Conservation (phyloP, 1,139 yeast species). For the Wickerhamomyces sp. region DNA sequence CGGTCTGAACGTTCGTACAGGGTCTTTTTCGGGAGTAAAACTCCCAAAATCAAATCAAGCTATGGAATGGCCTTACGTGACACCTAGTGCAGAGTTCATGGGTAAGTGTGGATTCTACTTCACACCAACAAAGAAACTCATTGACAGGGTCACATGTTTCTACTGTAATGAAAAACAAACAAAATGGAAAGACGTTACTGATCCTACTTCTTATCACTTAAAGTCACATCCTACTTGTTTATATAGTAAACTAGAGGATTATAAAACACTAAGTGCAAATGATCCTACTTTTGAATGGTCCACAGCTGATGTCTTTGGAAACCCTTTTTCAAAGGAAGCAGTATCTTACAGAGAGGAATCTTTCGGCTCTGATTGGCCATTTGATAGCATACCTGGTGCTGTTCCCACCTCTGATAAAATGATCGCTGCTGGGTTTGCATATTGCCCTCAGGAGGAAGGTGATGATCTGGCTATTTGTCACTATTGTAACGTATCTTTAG, state of each 20-base stretch:
- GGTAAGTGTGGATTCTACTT: conserved; percentile 70
- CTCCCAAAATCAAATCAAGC: conserved; percentile 17
- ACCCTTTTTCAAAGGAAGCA: conserved; percentile 37
- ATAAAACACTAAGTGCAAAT: conserved; percentile 16
- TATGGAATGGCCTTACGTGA: conserved; percentile 33
- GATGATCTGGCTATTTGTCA: conserved; percentile 70
- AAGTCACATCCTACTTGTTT: conserved; percentile 41
- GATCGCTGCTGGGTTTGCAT: conserved; percentile 52
- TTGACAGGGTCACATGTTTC: conserved; percentile 54
- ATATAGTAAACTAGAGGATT: conserved; percentile 32
- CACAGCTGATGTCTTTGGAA: conserved; percentile 25
- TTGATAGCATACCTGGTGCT: conserved; percentile 36
- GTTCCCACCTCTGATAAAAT: conserved; percentile 38
- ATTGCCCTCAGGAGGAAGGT: conserved; percentile 35
- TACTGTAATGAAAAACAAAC: conserved; percentile 49
- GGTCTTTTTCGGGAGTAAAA: conserved; percentile 28
- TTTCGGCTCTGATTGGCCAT: conserved; percentile 52
- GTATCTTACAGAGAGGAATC: conserved; percentile 43
- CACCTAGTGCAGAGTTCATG: conserved; percentile 36
- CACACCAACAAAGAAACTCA: conserved; percentile 46
- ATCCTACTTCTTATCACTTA: conserved; percentile 42
- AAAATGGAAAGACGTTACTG: conserved; percentile 30
- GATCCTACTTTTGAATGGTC: conserved; percentile 24
- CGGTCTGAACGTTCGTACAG: conserved; percentile 22
- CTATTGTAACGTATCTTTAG: conserved; percentile 64